Evolutionary conservation across 2,329 filamentous ascomycete species (phyloP), one percentile per base, ranked within the genome.

Genomic region (Onygenales sp.): DNA sequence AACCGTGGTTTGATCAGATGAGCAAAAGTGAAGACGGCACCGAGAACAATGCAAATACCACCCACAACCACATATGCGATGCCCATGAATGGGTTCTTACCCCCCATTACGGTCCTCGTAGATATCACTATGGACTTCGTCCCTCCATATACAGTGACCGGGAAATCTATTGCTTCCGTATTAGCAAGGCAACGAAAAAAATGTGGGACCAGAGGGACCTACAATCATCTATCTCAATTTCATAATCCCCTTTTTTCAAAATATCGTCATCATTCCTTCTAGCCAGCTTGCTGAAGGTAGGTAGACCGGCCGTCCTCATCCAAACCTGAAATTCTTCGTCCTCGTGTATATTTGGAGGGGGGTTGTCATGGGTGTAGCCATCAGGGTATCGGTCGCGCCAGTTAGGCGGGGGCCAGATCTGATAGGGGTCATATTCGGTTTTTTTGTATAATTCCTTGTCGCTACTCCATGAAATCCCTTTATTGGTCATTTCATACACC

Each of bases 301-400:
- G 93, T 62, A 97, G 74, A 54, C 92, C 93, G 27, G 93, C 93
- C 1, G 94, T 95, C 62, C 93, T 84, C 93, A 98, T 98, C 93
- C 93, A 98, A 21, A 97, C 91, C 72, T 96, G 91, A 69, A 98
- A 95, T 43, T 84, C 83, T 68, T 95, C 87, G 72, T 89, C 85
- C 0, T 82, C 73, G 57, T 85, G 78, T 14, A 97, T 69, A 61
- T 93, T 72, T 0, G 90, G 89, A 21, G 88, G 83, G 2, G 80
- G 81, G 50, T 79, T 77, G 0, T 80, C 72, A 0, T 75, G 68
- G 2, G 80, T 84, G 65, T 95, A 95, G 56, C 80, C 81, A 39
- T 85, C 67, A 6, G 84, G 85, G 60, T 86, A 95, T 54, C 82
- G 79, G 10, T 77, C 64, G 14, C 73, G 67, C 93, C 93, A 98